Evolutionary conservation across 208 protist genomes (phyloP).

Genomic region (Wallacemonas collosoma): DNA sequence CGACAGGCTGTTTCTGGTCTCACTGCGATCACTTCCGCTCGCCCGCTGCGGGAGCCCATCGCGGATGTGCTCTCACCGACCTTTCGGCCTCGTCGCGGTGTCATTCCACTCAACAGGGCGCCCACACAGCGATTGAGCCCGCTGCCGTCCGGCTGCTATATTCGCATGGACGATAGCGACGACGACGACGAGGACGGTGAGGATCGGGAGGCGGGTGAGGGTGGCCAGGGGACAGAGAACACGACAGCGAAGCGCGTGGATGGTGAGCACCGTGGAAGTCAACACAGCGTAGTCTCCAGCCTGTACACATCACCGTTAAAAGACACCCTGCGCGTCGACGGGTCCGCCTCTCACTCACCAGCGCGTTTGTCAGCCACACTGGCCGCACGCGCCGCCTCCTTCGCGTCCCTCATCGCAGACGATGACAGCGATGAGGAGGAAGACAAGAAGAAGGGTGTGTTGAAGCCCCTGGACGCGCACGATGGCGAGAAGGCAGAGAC

Average conservation of each 20-base stretch:
- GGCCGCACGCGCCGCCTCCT: neutral
- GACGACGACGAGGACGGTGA: constrained; percentile 24
- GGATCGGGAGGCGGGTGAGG: constrained; percentile 13
- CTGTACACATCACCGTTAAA: neutral
- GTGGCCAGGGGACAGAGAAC: too few relatives aligned
- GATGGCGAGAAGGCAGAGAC: constrained; percentile 4
- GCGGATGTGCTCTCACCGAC: constrained; percentile 60
- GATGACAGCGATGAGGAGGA: constrained; percentile 14
- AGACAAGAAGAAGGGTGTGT: neutral
- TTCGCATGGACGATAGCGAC: constrained; percentile 34
- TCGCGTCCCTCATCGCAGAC: neutral
- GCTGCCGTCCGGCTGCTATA: constrained; percentile 21
- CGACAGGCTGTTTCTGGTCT: neutral
- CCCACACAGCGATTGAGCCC: constrained; percentile 20
- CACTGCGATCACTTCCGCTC: neutral
- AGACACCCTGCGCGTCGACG: neutral
- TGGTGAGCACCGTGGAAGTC: too few relatives aligned
- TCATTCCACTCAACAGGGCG: constrained; percentile 21
- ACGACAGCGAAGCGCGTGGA: too few relatives aligned
- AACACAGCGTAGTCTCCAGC: neutral
- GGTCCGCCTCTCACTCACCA: neutral
- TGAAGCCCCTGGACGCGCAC: neutral
- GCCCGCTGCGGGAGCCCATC: constrained; percentile 34
- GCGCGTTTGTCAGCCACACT: neutral
- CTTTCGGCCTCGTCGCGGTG: constrained; percentile 51